Conservation (phyloP, 345 rosid species). For the Geranium rotundifolium region DNA sequence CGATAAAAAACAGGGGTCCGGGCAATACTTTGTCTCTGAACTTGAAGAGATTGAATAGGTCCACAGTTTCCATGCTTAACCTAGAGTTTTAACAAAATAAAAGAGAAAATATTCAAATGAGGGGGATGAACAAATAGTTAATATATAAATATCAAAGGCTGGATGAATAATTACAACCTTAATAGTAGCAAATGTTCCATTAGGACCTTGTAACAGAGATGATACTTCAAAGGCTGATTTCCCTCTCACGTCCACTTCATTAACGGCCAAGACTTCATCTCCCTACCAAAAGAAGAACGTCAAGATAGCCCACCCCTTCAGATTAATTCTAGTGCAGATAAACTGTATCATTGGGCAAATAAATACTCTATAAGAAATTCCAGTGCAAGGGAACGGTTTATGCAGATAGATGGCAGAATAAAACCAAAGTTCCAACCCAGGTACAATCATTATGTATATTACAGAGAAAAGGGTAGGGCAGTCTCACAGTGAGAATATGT, state of each 20-base stretch:
- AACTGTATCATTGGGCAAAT: neutral
- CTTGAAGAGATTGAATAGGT: slow-evolving; percentile 47
- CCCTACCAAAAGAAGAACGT: slow-evolving; percentile 37
- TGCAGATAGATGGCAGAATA: neutral
- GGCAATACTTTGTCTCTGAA: slow-evolving; percentile 81
- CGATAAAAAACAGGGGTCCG: slow-evolving; percentile 76
- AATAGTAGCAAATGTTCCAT: slow-evolving; percentile 68
- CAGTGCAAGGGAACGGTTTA: neutral
- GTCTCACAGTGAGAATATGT: neutral
- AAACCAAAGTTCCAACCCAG: neutral
- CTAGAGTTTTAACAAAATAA: slow-evolving; percentile 25
- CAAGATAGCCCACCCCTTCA: neutral
- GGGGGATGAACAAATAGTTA: neutral
- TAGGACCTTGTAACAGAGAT: slow-evolving; percentile 89
- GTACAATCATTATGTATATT: neutral
- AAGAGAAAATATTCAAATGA: neutral
- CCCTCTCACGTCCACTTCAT: slow-evolving; percentile 70
- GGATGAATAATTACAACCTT: slow-evolving; percentile 34
- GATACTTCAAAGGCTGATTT: slow-evolving; percentile 91
- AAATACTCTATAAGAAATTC: neutral
- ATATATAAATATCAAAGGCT: too few species aligned
- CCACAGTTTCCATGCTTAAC: slow-evolving; percentile 90
- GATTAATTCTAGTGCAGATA: neutral
- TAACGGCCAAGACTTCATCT: slow-evolving; percentile 72
- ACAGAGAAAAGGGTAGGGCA: neutral